Conservation (phyloP, 2,329 filamentous ascomycete genomes). For the Sclerotinia trifoliorum region DNA sequence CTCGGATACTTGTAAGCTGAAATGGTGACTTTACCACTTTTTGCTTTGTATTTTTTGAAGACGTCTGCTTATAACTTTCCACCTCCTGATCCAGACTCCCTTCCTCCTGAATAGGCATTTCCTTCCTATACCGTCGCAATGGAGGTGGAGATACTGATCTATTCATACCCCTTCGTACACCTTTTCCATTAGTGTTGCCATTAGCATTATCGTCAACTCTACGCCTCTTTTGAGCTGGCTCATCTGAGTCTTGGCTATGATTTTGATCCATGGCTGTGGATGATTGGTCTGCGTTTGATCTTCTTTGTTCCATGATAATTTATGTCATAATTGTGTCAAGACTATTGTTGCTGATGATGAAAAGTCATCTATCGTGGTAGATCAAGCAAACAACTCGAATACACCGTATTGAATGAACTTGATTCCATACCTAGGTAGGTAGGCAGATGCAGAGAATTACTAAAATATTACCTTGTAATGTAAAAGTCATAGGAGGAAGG, state of each 20-base stretch:
- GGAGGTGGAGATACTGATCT: slow-evolving; percentile 38
- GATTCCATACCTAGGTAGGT: background rate
- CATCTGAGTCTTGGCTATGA: slow-evolving; percentile 21
- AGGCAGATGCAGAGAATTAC: too few species aligned
- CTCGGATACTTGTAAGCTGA: slow-evolving; percentile 56
- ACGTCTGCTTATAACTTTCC: background rate
- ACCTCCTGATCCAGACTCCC: slow-evolving; percentile 7
- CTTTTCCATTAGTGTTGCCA: background rate
- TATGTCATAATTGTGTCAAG: background rate
- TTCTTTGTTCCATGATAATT: background rate
- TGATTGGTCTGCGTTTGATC: background rate
- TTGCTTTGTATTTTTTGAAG: background rate
- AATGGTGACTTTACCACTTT: slow-evolving; percentile 50
- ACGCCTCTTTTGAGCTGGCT: slow-evolving; percentile 34
- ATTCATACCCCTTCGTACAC: slow-evolving; percentile 19
- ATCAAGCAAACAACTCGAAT: fast-evolving
- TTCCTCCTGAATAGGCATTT: background rate
- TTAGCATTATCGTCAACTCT: slow-evolving; percentile 23
- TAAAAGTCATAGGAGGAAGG: background rate
- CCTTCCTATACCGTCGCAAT: slow-evolving; percentile 23
- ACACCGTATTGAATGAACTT: too few species aligned
- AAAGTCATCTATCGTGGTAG: background rate
- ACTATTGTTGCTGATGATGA: background rate
- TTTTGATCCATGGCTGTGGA: slow-evolving; percentile 28
- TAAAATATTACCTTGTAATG: background rate